Conservation (phyloP, 1,284 basidiomycete species). For the Inonotus hispidus region DNA sequence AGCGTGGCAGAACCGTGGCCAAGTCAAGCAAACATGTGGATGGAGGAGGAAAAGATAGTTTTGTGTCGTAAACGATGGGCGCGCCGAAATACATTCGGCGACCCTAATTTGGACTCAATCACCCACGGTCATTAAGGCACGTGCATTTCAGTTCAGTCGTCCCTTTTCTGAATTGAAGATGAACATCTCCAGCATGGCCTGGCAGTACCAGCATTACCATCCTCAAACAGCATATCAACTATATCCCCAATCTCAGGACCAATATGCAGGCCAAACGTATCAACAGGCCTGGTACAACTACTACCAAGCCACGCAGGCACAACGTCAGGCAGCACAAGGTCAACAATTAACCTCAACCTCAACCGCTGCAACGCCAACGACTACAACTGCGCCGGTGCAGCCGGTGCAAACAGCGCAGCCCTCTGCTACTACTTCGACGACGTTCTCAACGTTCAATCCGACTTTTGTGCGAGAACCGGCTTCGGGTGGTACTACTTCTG, state of each 20-base stretch:
- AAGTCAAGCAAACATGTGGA: not conserved
- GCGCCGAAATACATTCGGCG: not conserved
- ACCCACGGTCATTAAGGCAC: not conserved
- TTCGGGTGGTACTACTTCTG: not conserved
- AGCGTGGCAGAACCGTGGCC: not conserved
- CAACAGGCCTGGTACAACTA: constrained; percentile 17
- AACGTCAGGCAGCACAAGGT: not conserved
- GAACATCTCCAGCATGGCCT: not conserved
- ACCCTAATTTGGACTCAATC: not conserved
- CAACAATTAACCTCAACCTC: constrained; percentile 5
- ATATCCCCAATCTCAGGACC: constrained; percentile 6
- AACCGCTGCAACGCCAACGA: not conserved
- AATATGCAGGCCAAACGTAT: constrained; percentile 11
- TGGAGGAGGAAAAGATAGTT: not conserved
- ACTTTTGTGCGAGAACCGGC: constrained; percentile 2
- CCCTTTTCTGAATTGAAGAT: not conserved
- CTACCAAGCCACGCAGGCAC: constrained; percentile 3
- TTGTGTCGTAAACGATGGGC: not conserved
- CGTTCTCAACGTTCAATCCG: constrained; percentile 14
- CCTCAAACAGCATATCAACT: not conserved
- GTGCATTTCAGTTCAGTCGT: not conserved
- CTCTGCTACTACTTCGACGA: not conserved
- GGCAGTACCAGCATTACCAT: constrained; percentile 12
- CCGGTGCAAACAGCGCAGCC: not conserved
- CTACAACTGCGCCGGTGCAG: not conserved